A percentile compares a stretch with the other conserved stretches of the same genome.
phyloP scores from a whole-genome alignment of 129 eudicot species.

The Escallonia herrerae region DNA sequence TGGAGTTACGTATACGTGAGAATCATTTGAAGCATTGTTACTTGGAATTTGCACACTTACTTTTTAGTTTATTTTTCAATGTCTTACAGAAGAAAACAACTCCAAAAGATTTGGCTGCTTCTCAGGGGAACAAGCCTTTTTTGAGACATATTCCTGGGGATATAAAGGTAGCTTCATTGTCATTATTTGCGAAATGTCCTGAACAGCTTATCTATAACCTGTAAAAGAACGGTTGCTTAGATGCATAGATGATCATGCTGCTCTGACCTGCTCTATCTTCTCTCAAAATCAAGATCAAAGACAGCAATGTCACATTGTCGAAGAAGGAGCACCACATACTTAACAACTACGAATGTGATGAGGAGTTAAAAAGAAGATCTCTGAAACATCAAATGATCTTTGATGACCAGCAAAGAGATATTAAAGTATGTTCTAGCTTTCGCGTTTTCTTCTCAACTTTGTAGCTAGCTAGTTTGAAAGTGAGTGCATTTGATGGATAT shows the following conservation, averaged over 20 bases:
- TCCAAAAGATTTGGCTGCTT: constrained; percentile 33
- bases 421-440: constrained; percentile 41
- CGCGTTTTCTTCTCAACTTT: not conserved
- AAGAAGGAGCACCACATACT: constrained; percentile 25
- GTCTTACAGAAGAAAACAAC: constrained; percentile 41
- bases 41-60: constrained; percentile 12
- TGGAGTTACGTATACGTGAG: not conserved
- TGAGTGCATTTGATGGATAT: not conserved
- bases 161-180: constrained; percentile 32
- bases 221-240: not conserved
- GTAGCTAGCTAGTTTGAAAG: not conserved
- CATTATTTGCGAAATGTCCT: not conserved
- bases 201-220: not conserved
- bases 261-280: constrained; percentile 1
- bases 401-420: constrained; percentile 63
- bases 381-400: constrained; percentile 50
- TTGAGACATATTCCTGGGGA: constrained; percentile 26
- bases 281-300: constrained; percentile 24
- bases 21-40: not conserved
- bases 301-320: constrained; percentile 16
- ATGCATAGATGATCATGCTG: not conserved
- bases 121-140: constrained; percentile 26
- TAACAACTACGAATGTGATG: constrained; percentile 28
- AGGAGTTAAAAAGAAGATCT: constrained; percentile 38
- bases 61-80: constrained; percentile 7